phyloP scores from a whole-genome alignment of 257 asterid genomes.

The Thymus mandschuricus region DNA sequence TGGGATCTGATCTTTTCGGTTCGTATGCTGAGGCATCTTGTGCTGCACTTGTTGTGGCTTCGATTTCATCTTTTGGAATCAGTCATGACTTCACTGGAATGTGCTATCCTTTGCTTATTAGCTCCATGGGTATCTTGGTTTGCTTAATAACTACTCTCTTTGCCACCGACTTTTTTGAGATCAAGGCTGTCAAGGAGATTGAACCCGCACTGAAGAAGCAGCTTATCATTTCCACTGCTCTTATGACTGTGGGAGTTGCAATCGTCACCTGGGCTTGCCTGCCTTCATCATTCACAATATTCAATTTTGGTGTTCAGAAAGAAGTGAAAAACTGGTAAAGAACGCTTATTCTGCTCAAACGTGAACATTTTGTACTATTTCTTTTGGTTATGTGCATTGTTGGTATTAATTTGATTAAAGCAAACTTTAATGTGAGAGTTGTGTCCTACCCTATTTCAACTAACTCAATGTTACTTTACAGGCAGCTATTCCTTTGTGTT shows the following conservation, averaged over 20 bases:
- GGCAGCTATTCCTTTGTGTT: constrained; percentile 90
- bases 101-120: constrained; percentile 79
- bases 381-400: constrained; percentile 1
- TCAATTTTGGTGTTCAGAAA: constrained; percentile 80
- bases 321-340: constrained; percentile 69
- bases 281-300: constrained; percentile 84
- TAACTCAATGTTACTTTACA: constrained; percentile 36
- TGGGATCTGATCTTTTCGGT: constrained; percentile 77
- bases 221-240: constrained; percentile 79
- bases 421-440: not conserved
- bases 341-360: not conserved
- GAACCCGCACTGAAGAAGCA: constrained; percentile 79
- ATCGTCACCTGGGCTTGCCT: constrained; percentile 75
- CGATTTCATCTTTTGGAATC: constrained; percentile 63
- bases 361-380: not conserved
- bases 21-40: constrained; percentile 72
- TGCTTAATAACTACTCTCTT: constrained; percentile 86
- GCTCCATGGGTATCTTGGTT: constrained; percentile 89
- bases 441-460: not conserved
- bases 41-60: constrained; percentile 78
- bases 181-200: constrained; percentile 61
- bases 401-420: not conserved
- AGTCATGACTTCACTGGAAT: constrained; percentile 81
- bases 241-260: constrained; percentile 84
- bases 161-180: constrained; percentile 68